Evolutionary conservation across 78 protist species (phyloP).

Genomic region (Tieghemostelium lacteum): DNA sequence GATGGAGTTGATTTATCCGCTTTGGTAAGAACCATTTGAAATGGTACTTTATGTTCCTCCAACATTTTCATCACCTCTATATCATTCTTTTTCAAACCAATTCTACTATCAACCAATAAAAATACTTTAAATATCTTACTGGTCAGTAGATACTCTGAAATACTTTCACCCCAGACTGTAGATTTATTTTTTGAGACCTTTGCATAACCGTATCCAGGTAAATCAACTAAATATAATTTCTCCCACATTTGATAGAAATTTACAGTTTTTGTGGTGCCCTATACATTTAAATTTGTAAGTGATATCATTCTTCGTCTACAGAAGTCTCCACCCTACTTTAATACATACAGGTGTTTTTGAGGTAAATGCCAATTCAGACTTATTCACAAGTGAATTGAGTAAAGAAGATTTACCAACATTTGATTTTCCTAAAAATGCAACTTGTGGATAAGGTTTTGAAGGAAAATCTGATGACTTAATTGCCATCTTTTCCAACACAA

Average conservation of each 20-base stretch:
- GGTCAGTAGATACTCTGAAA: slow-evolving; percentile 55
- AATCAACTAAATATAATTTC: slow-evolving; percentile 46
- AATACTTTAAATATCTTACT: slow-evolving; percentile 42
- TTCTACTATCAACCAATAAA: slow-evolving; percentile 60
- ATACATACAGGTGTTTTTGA: slow-evolving; percentile 53
- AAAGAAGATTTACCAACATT: slow-evolving; percentile 80
- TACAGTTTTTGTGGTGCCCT: slow-evolving; percentile 64
- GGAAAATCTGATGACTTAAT: slow-evolving; percentile 60
- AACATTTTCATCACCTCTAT: slow-evolving; percentile 45
- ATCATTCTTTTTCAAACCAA: slow-evolving; percentile 46
- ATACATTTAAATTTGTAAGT: neutral
- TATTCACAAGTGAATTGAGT: slow-evolving; percentile 25
- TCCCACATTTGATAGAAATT: slow-evolving; percentile 74
- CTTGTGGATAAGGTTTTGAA: slow-evolving; percentile 29
- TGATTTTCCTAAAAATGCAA: slow-evolving; percentile 72
- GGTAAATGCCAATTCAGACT: slow-evolving; percentile 25
- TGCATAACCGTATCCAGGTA: slow-evolving; percentile 77
- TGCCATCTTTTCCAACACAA: slow-evolving; percentile 45
- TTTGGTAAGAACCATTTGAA: slow-evolving; percentile 61
- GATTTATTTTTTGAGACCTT: slow-evolving; percentile 50
- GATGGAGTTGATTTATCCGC: slow-evolving; percentile 45
- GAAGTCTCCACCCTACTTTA: neutral
- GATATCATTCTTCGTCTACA: neutral
- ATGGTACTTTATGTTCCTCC: slow-evolving; percentile 67
- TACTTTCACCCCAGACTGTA: slow-evolving; percentile 62